A percentile compares a stretch with the other conserved stretches of the same genome.
phyloP scores from a whole-genome alignment of 805 yeast genomes.

The Hanseniaspora lachancei region DNA sequence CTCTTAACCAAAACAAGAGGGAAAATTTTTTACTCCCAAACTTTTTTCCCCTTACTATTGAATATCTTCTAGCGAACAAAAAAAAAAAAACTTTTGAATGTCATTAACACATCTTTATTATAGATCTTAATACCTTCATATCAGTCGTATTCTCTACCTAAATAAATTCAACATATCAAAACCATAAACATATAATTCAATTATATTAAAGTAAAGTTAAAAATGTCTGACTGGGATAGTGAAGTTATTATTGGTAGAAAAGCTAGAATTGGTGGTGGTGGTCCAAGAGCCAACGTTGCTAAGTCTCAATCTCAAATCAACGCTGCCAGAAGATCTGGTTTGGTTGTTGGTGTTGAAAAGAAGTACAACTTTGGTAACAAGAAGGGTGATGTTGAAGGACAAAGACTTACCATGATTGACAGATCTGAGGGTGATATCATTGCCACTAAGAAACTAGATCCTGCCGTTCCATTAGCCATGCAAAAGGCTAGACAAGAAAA shows the following conservation, averaged over 20 bases:
- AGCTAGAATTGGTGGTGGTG: conserved; percentile 78
- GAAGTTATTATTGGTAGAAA: conserved; percentile 80
- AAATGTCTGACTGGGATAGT: conserved; percentile 75
- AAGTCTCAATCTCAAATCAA: conserved; percentile 65
- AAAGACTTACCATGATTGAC: conserved; percentile 84
- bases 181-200: not conserved
- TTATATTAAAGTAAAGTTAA: conserved; percentile 6
- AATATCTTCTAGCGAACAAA: no score
- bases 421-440: conserved; percentile 78
- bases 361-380: conserved; percentile 54
- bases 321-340: conserved; percentile 88
- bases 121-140: no score
- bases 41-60: no score
- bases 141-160: no score
- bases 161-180: no score
- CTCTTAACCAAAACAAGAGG: no score
- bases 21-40: no score
- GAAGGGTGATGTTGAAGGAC: conserved; percentile 80
- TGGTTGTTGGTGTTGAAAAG: conserved; percentile 82
- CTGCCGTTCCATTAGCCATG: conserved; percentile 76
- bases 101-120: no score
- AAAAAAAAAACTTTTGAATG: no score
- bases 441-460: conserved; percentile 77
- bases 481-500: conserved; percentile 76
- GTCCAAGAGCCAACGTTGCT: conserved; percentile 77